Evolutionary conservation across 768 basidiomycete species (phyloP), one percentile per base, ranked within the genome.

Genomic region (Phlebiopsis flavidoalba): DNA sequence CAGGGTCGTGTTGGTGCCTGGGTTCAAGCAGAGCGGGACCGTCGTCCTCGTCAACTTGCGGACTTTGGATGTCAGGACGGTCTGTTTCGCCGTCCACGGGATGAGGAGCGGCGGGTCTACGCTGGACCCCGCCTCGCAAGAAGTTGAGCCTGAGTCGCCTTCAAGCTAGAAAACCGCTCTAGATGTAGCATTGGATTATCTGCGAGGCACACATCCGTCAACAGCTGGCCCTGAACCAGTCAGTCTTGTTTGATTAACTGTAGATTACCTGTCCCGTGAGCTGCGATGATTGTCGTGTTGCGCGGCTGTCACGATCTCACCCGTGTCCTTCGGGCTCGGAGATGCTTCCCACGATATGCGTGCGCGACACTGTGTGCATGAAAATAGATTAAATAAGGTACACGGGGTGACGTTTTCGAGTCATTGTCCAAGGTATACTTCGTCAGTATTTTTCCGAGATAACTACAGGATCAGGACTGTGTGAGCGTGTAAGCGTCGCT

Each of bases 31-130:
- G 69, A 89, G 89, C 8, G 94, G 95, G 1, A 76, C 80, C 45
- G 71, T 98, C 54, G 91, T 87, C 19, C 77, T 97, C 8, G 79
- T 97, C 52, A 92, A 97, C 71, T 71, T 94, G 65, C 79, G 84
- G 69, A 89, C 88, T 21, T 74, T 96, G 67, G 87, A 82, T 57
- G 86, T 91, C 21, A 87, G 79, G 65, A 81, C 80, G 57, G 73
- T 90, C 36, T 74, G 77, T 59, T 87, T 89, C 67, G 78, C 76
- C 1, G 76, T 85, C 36, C 65, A 68, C 19, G 76, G 76, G 17
- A 67, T 79, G 70, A 64, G 54, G 35, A 63, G 60, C 2, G 68
- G 66, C 26, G 67, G 65, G 4, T 22, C 8, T 10, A 45, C 54
- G 21, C 10, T 43, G 19, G 21, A 45, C 35, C 11, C n/a, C 11